A percentile compares a stretch with the other conserved stretches of the same genome.
Evolutionary conservation across 805 yeast species (phyloP).

Genomic region (Teunomyces gatunensis): DNA sequence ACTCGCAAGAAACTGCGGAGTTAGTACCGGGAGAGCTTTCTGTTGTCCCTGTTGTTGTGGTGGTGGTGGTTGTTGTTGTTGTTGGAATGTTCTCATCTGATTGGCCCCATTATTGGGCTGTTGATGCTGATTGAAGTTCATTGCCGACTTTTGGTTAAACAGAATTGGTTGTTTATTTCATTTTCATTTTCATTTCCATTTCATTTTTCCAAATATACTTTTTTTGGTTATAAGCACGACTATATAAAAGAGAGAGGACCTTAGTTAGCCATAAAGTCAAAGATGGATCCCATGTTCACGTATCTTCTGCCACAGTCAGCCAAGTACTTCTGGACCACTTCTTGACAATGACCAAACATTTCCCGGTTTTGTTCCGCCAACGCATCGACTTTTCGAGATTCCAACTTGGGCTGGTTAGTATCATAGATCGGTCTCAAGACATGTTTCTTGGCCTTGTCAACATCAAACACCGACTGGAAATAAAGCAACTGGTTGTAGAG

Average conservation of each 20-base stretch:
- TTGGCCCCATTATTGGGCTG: slow-evolving; percentile 1
- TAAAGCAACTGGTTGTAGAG: slow-evolving; percentile 85
- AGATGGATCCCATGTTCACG: slow-evolving; percentile 82
- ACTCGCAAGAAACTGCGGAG: slow-evolving; percentile 23
- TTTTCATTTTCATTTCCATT: background rate
- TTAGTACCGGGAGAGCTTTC: slow-evolving; percentile 23
- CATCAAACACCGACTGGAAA: slow-evolving; percentile 75
- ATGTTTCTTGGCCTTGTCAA: slow-evolving; percentile 65
- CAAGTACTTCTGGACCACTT: slow-evolving; percentile 69
- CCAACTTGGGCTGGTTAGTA: slow-evolving; percentile 23
- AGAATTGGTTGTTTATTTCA: background rate
- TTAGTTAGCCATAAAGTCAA: slow-evolving; percentile 49
- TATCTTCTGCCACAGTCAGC: slow-evolving; percentile 83
- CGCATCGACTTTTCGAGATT: slow-evolving; percentile 61
- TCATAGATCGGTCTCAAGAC: slow-evolving; percentile 54
- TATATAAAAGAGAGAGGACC: background rate
- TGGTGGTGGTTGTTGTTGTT: slow-evolving; percentile 17
- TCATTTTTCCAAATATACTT: background rate
- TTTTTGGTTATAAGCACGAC: slow-evolving; percentile 1
- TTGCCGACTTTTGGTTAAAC: background rate
- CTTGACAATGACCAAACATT: slow-evolving; percentile 50
- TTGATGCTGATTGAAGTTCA: slow-evolving; percentile 16
- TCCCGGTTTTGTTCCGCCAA: slow-evolving; percentile 77
- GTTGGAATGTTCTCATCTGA: slow-evolving; percentile 3
- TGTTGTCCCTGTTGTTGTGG: slow-evolving; percentile 14